Conservation (phyloP, 176 grass and related monocot species). For the Phragmites australis region DNA sequence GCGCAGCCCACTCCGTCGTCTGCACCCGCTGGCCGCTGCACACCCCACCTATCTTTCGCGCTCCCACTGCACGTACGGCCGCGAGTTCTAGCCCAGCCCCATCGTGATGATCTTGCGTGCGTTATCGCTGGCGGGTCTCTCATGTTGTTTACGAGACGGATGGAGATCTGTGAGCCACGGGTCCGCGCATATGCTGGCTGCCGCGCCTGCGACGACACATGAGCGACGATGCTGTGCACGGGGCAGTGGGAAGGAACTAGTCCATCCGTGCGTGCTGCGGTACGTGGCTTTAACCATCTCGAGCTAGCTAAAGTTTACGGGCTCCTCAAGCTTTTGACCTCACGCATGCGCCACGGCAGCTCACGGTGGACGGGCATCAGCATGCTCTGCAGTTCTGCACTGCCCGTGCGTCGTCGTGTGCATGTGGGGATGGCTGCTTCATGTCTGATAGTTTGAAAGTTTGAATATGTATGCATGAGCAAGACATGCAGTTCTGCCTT, state of each 20-base stretch:
- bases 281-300: conserved; percentile 19
- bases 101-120: too few relatives aligned
- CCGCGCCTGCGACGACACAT: too few relatives aligned
- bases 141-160: too few relatives aligned
- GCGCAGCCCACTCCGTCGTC: not conserved
- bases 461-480: not conserved
- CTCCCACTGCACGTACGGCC: not conserved
- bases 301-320: conserved; percentile 30
- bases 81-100: too few relatives aligned
- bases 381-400: not conserved
- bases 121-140: too few relatives aligned
- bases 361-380: not conserved
- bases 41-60: not conserved
- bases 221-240: not conserved
- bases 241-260: not conserved
- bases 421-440: not conserved
- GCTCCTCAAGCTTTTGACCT: conserved; percentile 29
- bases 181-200: too few relatives aligned
- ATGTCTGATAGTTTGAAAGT: not conserved
- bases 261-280: not conserved
- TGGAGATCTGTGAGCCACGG: not conserved
- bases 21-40: not conserved
- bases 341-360: conserved; percentile 3
- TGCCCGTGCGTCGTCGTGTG: conserved; percentile 32
- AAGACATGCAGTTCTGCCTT: not conserved